phyloP scores from a whole-genome alignment of 176 grass and related monocot genomes.

The Lolium perenne region DNA sequence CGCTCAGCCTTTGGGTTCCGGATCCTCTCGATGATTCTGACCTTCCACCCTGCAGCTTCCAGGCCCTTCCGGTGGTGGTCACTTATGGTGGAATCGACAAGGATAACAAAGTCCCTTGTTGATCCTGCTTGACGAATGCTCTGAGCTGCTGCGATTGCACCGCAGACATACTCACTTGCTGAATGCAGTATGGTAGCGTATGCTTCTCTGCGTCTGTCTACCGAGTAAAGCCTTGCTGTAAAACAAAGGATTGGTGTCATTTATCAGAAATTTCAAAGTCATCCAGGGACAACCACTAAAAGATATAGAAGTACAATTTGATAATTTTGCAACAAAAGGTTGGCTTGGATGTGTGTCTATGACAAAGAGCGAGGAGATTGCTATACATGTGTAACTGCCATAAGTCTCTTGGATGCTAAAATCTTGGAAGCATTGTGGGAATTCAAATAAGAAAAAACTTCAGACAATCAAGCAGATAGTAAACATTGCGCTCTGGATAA shows the following conservation, averaged over 20 bases:
- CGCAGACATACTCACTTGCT: conserved; percentile 82
- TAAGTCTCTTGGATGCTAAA: neutral
- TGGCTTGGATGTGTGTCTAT: neutral
- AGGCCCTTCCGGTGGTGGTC: conserved; percentile 67
- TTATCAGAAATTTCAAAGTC: neutral
- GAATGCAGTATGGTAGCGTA: conserved; percentile 96
- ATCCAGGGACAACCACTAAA: neutral
- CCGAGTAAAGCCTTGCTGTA: conserved; percentile 76
- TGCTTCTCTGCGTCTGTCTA: conserved; percentile 68
- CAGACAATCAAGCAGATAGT: too few species aligned
- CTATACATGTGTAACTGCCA: neutral
- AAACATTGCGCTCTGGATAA: too few species aligned
- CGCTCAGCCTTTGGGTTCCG: conserved; percentile 91
- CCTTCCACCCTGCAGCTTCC: conserved; percentile 87
- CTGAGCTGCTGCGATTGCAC: conserved; percentile 88
- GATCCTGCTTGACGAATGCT: conserved; percentile 93
- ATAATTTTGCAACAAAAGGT: neutral
- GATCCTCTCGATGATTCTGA: conserved; percentile 82
- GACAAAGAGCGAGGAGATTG: conserved; percentile 8
- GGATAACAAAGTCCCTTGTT: conserved; percentile 86
- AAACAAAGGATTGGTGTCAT: conserved; percentile 32
- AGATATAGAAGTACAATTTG: neutral
- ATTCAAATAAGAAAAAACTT: too few species aligned
- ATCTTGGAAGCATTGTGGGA: neutral
- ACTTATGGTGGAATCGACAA: conserved; percentile 80